These are phyloP conservation scores for Hemileccinum hortonii DNA, from an alignment of 1,284 basidiomycete species.

Conservation along the genomic window DNA sequence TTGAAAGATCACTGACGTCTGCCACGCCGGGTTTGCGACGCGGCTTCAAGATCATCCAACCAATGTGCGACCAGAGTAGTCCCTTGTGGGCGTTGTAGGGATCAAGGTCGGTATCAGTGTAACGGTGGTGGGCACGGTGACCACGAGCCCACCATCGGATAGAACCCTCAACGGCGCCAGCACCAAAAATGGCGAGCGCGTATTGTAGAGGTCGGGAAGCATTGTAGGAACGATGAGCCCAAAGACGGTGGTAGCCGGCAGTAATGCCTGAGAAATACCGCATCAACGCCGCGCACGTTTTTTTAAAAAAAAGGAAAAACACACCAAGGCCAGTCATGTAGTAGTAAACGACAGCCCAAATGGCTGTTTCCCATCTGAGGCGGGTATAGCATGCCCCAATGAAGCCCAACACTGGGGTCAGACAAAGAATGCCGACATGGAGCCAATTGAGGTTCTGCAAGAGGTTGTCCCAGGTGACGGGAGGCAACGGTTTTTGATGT, in stretches of 20 bases:
- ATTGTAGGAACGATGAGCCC: slow-evolving; percentile 91
- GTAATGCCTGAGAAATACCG: slow-evolving; percentile 48
- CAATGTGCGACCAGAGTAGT: slow-evolving; percentile 77
- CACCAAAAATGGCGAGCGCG: slow-evolving; percentile 73
- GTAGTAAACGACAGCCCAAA: slow-evolving; percentile 79
- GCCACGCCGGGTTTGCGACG: slow-evolving; percentile 85
- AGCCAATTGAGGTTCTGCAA: slow-evolving; percentile 75
- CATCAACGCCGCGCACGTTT: not conserved
- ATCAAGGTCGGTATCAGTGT: slow-evolving; percentile 94
- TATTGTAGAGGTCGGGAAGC: slow-evolving; percentile 82
- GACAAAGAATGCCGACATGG: slow-evolving; percentile 59
- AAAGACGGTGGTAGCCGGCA: slow-evolving; percentile 88
- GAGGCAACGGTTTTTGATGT: slow-evolving; percentile 74
- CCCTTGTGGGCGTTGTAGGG: slow-evolving; percentile 91
- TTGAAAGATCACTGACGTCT: slow-evolving; percentile 82
- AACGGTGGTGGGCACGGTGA: slow-evolving; percentile 91
- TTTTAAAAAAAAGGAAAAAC: slow-evolving; percentile 19
- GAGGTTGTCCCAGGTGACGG: slow-evolving; percentile 69
- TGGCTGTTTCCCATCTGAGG: slow-evolving; percentile 65
- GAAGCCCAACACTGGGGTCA: slow-evolving; percentile 71
- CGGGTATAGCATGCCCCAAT: slow-evolving; percentile 63
- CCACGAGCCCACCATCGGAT: slow-evolving; percentile 96
- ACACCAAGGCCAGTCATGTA: slow-evolving; percentile 80
- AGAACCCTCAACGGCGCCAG: slow-evolving; percentile 87
- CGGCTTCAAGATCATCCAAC: slow-evolving; percentile 93